Percentiles rank a stretch among this genome's conserved stretches.
Conservation (phyloP, 495 filamentous ascomycete species). For the Choiromyces venosus region DNA sequence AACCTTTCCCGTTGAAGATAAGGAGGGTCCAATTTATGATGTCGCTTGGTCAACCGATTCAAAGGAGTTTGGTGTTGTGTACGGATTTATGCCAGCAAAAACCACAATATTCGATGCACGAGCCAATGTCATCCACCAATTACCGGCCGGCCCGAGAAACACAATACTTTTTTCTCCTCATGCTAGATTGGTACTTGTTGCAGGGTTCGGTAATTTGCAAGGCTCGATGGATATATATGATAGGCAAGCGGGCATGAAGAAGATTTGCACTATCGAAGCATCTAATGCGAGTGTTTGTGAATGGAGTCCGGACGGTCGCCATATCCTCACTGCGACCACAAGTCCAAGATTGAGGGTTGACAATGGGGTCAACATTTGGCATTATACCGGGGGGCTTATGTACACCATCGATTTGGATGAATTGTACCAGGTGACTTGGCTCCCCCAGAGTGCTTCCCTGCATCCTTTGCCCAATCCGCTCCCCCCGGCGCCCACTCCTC, state of each 20-base stretch:
- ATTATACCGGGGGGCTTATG: constrained; percentile 82
- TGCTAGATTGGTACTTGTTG: constrained; percentile 85
- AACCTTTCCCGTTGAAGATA: constrained; percentile 55
- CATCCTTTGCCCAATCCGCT: constrained; percentile 68
- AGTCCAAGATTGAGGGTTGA: constrained; percentile 91
- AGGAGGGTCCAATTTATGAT: constrained; percentile 96
- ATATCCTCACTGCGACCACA: constrained; percentile 92
- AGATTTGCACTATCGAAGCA: constrained; percentile 89
- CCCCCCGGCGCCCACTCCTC: constrained; percentile 69
- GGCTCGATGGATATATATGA: constrained; percentile 98
- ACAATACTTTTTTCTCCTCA: constrained; percentile 93
- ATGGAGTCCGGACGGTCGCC: constrained; percentile 93
- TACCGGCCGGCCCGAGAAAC: constrained; percentile 81
- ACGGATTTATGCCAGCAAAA: constrained; percentile 97
- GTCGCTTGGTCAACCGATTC: constrained; percentile 97
- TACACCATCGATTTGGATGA: constrained; percentile 92
- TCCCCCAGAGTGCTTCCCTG: constrained; percentile 60
- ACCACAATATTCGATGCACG: constrained; percentile 91
- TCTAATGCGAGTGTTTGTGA: constrained; percentile 91
- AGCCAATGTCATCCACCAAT: constrained; percentile 71
- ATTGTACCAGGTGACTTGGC: constrained; percentile 88
- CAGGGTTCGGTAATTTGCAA: constrained; percentile 93
- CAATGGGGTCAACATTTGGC: constrained; percentile 93
- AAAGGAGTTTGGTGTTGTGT: constrained; percentile 93
- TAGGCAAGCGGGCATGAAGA: constrained; percentile 80